A percentile compares a stretch with the other conserved stretches of the same genome.
Conservation (phyloP, 2,329 filamentous ascomycete species). For the Curvularia hawaiiensis region DNA sequence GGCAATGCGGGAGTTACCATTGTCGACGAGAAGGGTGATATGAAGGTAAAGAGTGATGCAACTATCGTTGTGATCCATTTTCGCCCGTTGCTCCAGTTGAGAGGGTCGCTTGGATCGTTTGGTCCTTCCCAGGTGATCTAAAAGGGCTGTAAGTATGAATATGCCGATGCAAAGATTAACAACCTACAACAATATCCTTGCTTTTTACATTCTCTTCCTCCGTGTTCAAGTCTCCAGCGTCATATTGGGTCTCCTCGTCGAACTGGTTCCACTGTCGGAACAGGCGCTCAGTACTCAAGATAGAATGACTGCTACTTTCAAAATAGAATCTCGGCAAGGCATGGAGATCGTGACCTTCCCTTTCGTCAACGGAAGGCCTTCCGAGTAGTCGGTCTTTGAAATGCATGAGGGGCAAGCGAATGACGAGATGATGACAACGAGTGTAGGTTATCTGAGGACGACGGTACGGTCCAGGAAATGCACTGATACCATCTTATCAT, state of each 20-base stretch:
- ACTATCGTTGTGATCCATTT: constrained; percentile 55
- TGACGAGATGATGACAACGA: background rate
- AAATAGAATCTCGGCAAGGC: constrained; percentile 28
- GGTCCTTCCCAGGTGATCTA: constrained; percentile 53
- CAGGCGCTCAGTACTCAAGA: constrained; percentile 29
- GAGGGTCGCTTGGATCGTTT: constrained; percentile 53
- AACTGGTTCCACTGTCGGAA: constrained; percentile 20
- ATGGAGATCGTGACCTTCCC: constrained; percentile 7
- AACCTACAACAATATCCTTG: constrained; percentile 27
- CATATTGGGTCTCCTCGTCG: constrained; percentile 21
- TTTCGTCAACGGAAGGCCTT: constrained; percentile 12
- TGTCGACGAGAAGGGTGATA: constrained; percentile 47
- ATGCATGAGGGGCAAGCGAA: constrained; percentile 16
- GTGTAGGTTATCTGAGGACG: background rate
- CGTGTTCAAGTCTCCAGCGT: constrained; percentile 13
- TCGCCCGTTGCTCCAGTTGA: constrained; percentile 52
- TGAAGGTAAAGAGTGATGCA: constrained; percentile 49
- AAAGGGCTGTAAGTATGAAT: constrained; percentile 13
- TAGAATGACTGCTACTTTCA: constrained; percentile 21
- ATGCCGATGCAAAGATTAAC: background rate
- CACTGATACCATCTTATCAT: constrained; percentile 1
- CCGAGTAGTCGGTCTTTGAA: constrained; percentile 21
- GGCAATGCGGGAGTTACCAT: constrained; percentile 46
- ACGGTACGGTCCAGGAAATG: background rate
- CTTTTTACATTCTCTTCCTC: constrained; percentile 8